These are phyloP conservation scores for Cercospora janseana DNA, from an alignment of 2,329 filamentous ascomycete genomes.

Conservation along the genomic window DNA sequence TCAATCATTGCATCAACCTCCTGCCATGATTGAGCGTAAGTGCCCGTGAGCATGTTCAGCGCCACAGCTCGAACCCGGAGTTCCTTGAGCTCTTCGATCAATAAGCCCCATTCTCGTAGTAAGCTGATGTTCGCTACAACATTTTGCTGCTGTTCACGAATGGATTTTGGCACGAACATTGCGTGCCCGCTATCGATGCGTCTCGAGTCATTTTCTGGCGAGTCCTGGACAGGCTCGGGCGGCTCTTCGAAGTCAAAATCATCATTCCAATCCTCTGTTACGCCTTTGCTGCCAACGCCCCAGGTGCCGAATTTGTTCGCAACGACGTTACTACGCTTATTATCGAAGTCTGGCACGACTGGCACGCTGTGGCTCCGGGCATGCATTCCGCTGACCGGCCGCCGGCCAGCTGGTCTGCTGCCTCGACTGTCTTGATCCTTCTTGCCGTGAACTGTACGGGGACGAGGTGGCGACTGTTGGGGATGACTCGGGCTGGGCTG, in stretches of 20 bases:
- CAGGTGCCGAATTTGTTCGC: conserved; percentile 76
- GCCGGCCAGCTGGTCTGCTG: conserved; percentile 65
- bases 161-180: conserved; percentile 75
- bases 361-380: conserved; percentile 80
- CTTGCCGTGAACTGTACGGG: conserved; percentile 74
- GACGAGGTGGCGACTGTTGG: conserved; percentile 60
- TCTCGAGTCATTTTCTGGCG: conserved; percentile 38
- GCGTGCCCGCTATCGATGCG: conserved; percentile 46
- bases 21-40: conserved; percentile 64
- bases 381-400: conserved; percentile 67
- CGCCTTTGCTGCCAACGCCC: conserved; percentile 74
- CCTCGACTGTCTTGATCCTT: conserved; percentile 69
- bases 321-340: conserved; percentile 54
- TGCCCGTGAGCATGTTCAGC: conserved; percentile 62
- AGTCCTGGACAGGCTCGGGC: conserved; percentile 39
- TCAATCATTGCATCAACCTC: conserved; percentile 86
- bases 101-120: conserved; percentile 73
- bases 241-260: conserved; percentile 74
- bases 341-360: conserved; percentile 59
- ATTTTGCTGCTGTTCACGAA: conserved; percentile 76
- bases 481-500: conserved; percentile 61
- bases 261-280: conserved; percentile 85
- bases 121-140: conserved; percentile 82
- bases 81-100: conserved; percentile 81
- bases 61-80: conserved; percentile 68